A percentile compares a stretch with the other conserved stretches of the same genome.
phyloP scores from a whole-genome alignment of 2,329 filamentous ascomycete genomes.

The Aspergillus unguis region DNA sequence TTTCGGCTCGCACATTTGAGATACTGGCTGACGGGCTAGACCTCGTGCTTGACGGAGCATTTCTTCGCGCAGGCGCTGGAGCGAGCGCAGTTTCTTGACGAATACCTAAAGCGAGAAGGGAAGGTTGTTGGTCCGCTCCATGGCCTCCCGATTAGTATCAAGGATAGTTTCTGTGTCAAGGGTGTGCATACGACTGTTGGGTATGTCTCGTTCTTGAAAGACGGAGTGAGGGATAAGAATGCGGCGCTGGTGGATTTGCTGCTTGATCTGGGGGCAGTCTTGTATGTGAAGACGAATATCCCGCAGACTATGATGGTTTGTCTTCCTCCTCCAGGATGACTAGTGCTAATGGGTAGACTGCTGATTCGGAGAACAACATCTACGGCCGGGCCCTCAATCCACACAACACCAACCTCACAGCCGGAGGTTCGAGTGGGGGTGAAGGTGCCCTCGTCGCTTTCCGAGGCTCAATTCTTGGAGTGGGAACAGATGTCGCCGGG shows the following conservation, averaged over 20 bases:
- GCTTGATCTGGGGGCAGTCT: conserved; percentile 57
- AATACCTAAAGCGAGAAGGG: conserved; percentile 38
- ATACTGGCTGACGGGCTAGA: conserved; percentile 12
- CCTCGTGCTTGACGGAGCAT: conserved; percentile 52
- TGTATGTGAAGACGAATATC: conserved; percentile 68
- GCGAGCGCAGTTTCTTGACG: conserved; percentile 50
- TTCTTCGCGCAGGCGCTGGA: conserved; percentile 51
- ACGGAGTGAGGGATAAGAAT: conserved; percentile 52
- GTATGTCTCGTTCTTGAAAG: conserved; percentile 58
- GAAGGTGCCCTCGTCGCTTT: conserved; percentile 60
- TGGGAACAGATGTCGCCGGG: conserved; percentile 58
- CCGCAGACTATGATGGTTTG: conserved; percentile 49
- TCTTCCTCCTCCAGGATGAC: neutral
- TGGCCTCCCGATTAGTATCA: conserved; percentile 57
- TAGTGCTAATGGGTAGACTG: conserved; percentile 35
- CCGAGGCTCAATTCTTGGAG: conserved; percentile 55
- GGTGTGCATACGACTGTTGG: conserved; percentile 56
- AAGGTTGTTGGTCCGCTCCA: conserved; percentile 58
- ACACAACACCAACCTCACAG: conserved; percentile 54
- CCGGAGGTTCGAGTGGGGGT: conserved; percentile 64
- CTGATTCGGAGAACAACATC: conserved; percentile 52
- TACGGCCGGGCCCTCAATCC: conserved; percentile 63
- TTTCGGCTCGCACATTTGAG: neutral
- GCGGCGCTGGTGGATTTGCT: conserved; percentile 57
- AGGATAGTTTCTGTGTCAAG: conserved; percentile 46